Conservation (phyloP, 176 grass and related monocot genomes). For the Juncus inflexus region DNA sequence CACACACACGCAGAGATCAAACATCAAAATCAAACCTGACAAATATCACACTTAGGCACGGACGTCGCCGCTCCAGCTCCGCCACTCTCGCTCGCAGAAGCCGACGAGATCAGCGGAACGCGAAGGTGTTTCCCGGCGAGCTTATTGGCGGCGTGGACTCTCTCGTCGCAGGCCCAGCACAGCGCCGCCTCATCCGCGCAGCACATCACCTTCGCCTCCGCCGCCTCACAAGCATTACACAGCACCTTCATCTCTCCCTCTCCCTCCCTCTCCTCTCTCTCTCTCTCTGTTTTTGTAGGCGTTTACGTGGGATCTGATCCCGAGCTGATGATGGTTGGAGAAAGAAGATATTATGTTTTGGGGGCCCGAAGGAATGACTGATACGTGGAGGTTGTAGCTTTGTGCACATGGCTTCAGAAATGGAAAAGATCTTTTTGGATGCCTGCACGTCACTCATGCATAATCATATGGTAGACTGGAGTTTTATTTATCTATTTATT, state of each 20-base stretch:
- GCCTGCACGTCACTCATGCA: background rate
- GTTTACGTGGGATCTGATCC: background rate
- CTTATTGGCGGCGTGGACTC: conserved; percentile 86
- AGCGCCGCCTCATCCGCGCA: conserved; percentile 97
- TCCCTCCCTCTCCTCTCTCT: background rate
- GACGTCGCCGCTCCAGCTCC: conserved; percentile 9
- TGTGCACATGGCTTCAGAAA: background rate
- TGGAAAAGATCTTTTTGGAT: background rate
- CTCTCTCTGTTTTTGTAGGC: background rate
- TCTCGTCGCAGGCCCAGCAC: conserved; percentile 69
- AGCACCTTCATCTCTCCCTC: conserved; percentile 66
- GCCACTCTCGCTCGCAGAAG: background rate
- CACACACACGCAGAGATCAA: no score
- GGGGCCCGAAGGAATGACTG: background rate
- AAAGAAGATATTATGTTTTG: background rate
- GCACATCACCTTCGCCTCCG: conserved; percentile 79
- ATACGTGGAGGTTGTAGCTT: no score
- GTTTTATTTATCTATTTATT: no score
- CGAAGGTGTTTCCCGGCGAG: conserved; percentile 94
- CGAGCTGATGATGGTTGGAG: conserved; percentile 1
- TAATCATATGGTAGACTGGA: no score
- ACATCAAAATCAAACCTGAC: conserved; percentile 47
- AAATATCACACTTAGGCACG: conserved; percentile 80
- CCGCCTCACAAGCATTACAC: conserved; percentile 85
- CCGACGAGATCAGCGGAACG: conserved; percentile 38